Evolutionary conservation across 495 filamentous ascomycete genomes (phyloP), one percentile per base, ranked within the genome.

Genomic region (Hyaloscypha bicolor): DNA sequence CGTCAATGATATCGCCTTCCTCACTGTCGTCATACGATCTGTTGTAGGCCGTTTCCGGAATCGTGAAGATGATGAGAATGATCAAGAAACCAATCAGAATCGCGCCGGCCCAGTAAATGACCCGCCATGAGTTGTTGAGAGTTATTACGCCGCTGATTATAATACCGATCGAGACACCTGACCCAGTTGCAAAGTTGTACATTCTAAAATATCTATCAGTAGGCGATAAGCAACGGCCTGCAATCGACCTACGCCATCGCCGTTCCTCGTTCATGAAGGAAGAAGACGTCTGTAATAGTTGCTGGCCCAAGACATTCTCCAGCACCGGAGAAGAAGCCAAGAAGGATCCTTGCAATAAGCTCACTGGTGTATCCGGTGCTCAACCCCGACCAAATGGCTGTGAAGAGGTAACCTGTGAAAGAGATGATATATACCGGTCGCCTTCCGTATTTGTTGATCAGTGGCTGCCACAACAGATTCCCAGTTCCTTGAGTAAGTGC

Each of bases 201-300:
- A 82, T 71, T 53, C 77, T 68, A n/a, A 35, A 12, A 57, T 25
- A n/a, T 6, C 6, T 6, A n/a, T 56, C 5, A 56, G 53, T 12
- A 3, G 9, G 22, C 4, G 16, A n/a, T 30, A 14, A n/a, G 3
- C 6, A 30, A 32, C 30, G 16, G 22, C 29, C 9, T n/a, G 4
- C 16, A 37, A 60, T 9, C 9, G 9, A 62, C 67, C 53, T 52
- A 67, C 22, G 77, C 72, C 77, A 79, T 79, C 42, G 83, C 74
- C 0, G 76, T 76, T 31, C 82, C 85, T 29, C 85, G 78, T 71
- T 87, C 83, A 55, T 87, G 85, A 12, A 87, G 74, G 74, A 85
- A 87, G 74, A 85, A 87, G 30, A 86, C 53, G 65, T 87, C 84
- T n/a, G 81, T 76, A 35, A 86, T 85, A 0, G 81, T 82, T 16